Evolutionary conservation across 2,329 filamentous ascomycete genomes (phyloP), one percentile per base, ranked within the genome.

Genomic region (Diaporthe citri): DNA sequence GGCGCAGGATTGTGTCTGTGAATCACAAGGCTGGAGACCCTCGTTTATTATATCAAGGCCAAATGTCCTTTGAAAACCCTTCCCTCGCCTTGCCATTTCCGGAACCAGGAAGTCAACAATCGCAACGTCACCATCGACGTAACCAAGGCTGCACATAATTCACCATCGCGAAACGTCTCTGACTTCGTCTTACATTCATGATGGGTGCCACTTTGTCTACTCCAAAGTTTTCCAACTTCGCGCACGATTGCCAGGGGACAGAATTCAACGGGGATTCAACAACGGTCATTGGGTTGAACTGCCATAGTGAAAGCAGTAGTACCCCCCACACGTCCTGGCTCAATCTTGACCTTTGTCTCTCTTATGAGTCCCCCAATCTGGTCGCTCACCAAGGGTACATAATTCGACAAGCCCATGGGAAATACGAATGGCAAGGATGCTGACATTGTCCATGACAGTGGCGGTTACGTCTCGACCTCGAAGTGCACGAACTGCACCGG

Each of bases 331-430:
- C 52, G 72, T 71, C 67, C 5, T 41, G 31, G 31, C 59, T 76
- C 4, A 74, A 56, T 25, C 72, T 76, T 41, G 57, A 76, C 55
- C 36, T 51, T 9, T 74, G 72, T 25, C 57, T 74, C n/a, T 57
- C 74, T 9, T 76, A 72, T 36, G 52, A 67, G 28, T 62, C 41
- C n/a, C 39, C 51, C 25, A 28, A 15, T 2, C 60, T 76, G 25
- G 60, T 74, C n/a, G 72, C 66, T 20, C 55, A 71, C n/a, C 72
- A 74, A 59, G 72, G 74, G 74, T 76, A 46, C n/a, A 55, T 12
- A 31, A 2, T n/a, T n/a, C 13, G 22, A 8, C 22, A 3, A 43
- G 8, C 28, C 28, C 3, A 15, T 48, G 7, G 15, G 2, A 22
- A 22, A 20, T 28, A 28, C 15, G 0, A 22, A 12, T 6, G 22